These are phyloP conservation scores for Choiromyces venosus DNA, from an alignment of 495 filamentous ascomycete genomes.

Conservation along the genomic window DNA sequence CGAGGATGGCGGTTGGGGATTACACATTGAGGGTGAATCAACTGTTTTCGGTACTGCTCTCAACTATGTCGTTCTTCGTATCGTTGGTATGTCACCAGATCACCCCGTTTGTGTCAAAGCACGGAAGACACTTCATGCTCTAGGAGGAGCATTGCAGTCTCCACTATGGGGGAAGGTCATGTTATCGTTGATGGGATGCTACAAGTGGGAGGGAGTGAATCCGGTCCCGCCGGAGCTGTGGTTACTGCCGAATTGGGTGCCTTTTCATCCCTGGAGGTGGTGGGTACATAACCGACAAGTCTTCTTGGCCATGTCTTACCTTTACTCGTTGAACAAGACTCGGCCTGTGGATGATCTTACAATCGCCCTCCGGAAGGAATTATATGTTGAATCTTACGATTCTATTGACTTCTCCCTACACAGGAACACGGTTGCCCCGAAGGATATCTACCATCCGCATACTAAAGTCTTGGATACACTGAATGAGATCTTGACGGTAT, in stretches of 20 bases:
- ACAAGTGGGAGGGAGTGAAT: constrained; percentile 87
- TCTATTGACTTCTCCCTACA: constrained; percentile 69
- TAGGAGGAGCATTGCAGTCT: constrained; percentile 76
- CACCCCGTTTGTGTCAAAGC: constrained; percentile 84
- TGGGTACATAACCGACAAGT: constrained; percentile 97
- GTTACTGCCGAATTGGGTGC: constrained; percentile 93
- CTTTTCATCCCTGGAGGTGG: constrained; percentile 93
- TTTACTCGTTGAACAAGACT: constrained; percentile 73
- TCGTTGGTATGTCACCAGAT: constrained; percentile 84
- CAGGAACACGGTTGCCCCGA: constrained; percentile 71
- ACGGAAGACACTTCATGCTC: constrained; percentile 68
- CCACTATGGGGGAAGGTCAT: constrained; percentile 97
- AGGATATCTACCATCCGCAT: constrained; percentile 92
- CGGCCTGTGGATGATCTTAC: constrained; percentile 67
- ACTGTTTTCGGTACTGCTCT: constrained; percentile 83
- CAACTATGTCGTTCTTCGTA: constrained; percentile 79
- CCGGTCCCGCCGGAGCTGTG: constrained; percentile 89
- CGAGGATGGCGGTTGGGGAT: constrained; percentile 90
- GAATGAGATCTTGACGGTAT: constrained; percentile 63
- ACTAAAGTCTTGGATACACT: constrained; percentile 68
- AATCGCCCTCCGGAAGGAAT: constrained; percentile 67
- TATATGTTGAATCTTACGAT: constrained; percentile 75
- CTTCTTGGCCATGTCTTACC: constrained; percentile 83
- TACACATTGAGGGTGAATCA: constrained; percentile 94
- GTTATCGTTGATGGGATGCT: constrained; percentile 75